Evolutionary conservation across 768 basidiomycete genomes (phyloP).

Genomic region (Lyophyllum decastes): DNA sequence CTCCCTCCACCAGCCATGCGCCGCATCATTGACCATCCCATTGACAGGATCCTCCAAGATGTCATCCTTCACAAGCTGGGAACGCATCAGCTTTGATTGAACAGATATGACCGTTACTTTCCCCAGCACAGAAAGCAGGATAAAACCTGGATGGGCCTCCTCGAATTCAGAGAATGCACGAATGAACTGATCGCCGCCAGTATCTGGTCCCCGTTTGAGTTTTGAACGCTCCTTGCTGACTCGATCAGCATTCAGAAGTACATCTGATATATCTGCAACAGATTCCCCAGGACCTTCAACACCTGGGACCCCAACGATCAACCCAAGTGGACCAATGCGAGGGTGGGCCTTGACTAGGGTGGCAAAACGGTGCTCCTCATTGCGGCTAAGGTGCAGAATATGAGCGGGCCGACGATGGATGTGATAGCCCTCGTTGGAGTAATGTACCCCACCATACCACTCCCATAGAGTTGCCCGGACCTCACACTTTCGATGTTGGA

Average conservation of each 20-base stretch:
- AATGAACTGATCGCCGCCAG: background rate
- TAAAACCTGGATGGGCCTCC: background rate
- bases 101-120: conserved; percentile 4
- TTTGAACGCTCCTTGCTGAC: background rate
- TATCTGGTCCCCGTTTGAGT: background rate
- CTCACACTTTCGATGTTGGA: background rate
- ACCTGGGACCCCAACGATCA: background rate
- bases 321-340: background rate
- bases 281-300: background rate
- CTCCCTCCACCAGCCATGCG: background rate
- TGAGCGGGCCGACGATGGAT: background rate
- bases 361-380: background rate
- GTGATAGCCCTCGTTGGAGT: background rate
- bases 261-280: background rate
- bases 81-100: conserved; percentile 5
- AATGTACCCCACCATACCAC: background rate
- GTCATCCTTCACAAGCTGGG: conserved; percentile 1
- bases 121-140: background rate
- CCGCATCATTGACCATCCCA: conserved; percentile 6
- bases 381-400: background rate
- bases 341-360: background rate
- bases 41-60: conserved; percentile 1
- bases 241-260: background rate
- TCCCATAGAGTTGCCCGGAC: background rate
- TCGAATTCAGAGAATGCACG: background rate